These are phyloP conservation scores for Pontederia paniculata DNA, from an alignment of 176 grass and related monocot genomes.

Conservation along the genomic window DNA sequence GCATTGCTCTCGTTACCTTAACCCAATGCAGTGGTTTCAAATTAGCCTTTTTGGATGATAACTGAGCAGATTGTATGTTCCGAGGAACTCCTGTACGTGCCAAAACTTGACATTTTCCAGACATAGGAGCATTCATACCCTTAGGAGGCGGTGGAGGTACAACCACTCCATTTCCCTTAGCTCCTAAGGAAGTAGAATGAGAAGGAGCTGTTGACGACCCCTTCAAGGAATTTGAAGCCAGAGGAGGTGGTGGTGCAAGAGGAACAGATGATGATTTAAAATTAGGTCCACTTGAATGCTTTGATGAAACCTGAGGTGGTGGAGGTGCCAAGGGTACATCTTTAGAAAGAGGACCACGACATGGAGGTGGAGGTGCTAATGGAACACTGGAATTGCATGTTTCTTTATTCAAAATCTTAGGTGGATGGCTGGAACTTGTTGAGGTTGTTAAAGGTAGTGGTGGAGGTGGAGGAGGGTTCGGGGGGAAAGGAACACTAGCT, in stretches of 20 bases:
- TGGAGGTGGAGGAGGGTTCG: too few species aligned
- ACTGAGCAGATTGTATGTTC: constrained; percentile 39
- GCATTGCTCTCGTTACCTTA: constrained; percentile 99
- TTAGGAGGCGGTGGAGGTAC: constrained; percentile 30
- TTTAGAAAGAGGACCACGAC: too few species aligned
- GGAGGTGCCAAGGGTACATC: constrained; percentile 16
- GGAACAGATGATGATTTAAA: constrained; percentile 19
- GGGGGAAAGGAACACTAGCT: too few species aligned
- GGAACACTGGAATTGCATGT: too few species aligned
- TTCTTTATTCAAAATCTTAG: too few species aligned
- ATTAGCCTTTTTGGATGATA: constrained; percentile 55
- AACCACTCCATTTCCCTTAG: constrained; percentile 11
- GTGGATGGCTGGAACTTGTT: too few species aligned
- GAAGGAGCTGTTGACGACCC: not conserved
- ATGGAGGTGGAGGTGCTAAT: too few species aligned
- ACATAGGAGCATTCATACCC: constrained; percentile 17
- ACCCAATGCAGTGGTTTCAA: constrained; percentile 99
- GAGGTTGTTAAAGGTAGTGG: too few species aligned
- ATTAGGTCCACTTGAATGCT: not conserved
- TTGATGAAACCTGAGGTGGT: constrained; percentile 18
- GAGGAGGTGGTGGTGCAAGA: constrained; percentile 37
- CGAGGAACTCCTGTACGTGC: constrained; percentile 23
- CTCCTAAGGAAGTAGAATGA: not conserved
- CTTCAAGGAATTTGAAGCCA: constrained; percentile 12
- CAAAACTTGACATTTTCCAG: constrained; percentile 21